Base-by-base conservation (phyloP, 306 rosid species). In the Senna tora region DNA sequence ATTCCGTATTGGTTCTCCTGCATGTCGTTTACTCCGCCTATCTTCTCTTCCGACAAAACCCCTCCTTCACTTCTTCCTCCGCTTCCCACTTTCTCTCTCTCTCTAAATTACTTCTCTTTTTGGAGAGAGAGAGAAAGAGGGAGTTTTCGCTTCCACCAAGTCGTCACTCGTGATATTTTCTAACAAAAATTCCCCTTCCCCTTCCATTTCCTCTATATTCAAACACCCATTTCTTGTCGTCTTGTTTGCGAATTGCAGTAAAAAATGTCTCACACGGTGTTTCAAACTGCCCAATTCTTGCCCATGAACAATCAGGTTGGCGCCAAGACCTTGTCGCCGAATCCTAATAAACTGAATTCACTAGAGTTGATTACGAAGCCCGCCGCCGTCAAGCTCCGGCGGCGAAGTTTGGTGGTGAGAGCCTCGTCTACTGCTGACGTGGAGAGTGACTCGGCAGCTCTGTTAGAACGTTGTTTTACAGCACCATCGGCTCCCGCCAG, bases 241-340 rank as follows among this genome's bases (percentile, higher is more conserved):
- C 9, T 7, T 33, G 7, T 17, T 6, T 10, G 11, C 30, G 10
- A 25, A 25, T 25, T 25, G 30, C 30, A 3, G 14, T 20, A 4
- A 1, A 42, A 50, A 54, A 86, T 89, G 91, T 62, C 87, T 42
- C 91, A 76, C 80, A 79, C 89, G 20, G 88, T 80, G 72, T 89
- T 86, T 74, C 91, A 81, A 10, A 82, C 89, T 50, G 89, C 91
- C 16, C 95, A 86, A 77, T 78, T 86, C 71, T 77, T 84, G 85
- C 87, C 91, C 5, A 88, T 84, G 12, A 81, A 81, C 77, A 73
- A 84, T 19, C 86, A 85, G 81, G 68, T 76, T 14, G 63, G 75
- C 13, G 34, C 77, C 74, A 67, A 60, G 64, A 50, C 75, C 65
- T 73, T 69, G 4, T 20, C 73, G 14, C 60, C 79, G 7, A 84